Base-by-base conservation (phyloP, 768 basidiomycete species). In the Rhodotorula toruloides region DNA sequence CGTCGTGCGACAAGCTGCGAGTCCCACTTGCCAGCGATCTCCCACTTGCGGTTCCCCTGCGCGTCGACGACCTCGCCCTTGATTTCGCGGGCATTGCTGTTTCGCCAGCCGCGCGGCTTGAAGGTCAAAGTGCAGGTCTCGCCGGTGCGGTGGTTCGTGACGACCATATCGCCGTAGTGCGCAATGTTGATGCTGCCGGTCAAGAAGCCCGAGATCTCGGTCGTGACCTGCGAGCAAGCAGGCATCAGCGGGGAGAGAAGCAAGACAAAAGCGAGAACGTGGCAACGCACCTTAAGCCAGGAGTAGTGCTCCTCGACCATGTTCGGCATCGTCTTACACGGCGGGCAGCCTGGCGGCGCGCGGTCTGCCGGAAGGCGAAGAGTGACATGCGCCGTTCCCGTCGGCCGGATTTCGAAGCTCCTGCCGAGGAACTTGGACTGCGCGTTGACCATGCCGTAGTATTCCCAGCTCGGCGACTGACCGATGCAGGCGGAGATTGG, bases 361-460 rank as follows among this genome's bases (percentile, higher is more conserved):
- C 83, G 82, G 17, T 84, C 84, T 54, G 82, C 81, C 1, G 91
- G 88, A 7, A 97, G 77, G 25, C 88, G 78, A 14, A 98, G 80
- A 50, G 94, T 88, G 10, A 84, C 87, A 72, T 97, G 93, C 0
- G 92, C 93, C 16, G 91, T 82, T n/a, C 93, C 93, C 4, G 92
- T 97, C 3, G 93, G 93, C 32, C 90, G 80, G 72, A 97, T 96
- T 80, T 98, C 93, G 75, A 98, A 97, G 0, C 88, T 90, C 77
- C 92, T 91, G 47, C 93, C 93, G 83, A 91, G 87, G 77, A 98
- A 96, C 78, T 87, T 94, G 77, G 92, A 93, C 77, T 96, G 91
- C 5, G 93, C 93, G 74, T 96, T 93, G 58, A 97, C 93, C 37
- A 49, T 62, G 56, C 92, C 91, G 68, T 83, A 96, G 77, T 96